phyloP scores from a whole-genome alignment of 2,329 filamentous ascomycete species.

The Trichophyton rubrum region DNA sequence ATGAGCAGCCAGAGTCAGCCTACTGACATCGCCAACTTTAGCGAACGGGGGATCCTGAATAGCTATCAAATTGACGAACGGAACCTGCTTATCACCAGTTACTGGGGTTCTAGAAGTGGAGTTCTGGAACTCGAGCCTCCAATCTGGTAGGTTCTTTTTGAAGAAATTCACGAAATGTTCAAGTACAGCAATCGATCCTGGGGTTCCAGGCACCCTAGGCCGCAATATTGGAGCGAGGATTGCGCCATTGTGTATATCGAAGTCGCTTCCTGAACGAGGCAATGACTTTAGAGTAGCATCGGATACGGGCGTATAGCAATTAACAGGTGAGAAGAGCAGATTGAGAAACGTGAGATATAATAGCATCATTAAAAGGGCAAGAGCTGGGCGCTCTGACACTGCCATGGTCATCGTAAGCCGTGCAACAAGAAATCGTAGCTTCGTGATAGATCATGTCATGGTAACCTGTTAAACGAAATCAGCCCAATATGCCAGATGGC shows the following conservation, averaged over 20 bases:
- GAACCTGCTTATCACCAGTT: constrained; percentile 56
- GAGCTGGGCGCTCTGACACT: background rate
- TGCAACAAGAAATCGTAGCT: background rate
- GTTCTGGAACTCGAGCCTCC: constrained; percentile 76
- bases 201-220: constrained; percentile 76
- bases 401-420: background rate
- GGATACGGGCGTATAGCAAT: constrained; percentile 52
- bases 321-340: constrained; percentile 17
- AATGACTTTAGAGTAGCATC: constrained; percentile 61
- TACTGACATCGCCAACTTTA: constrained; percentile 57
- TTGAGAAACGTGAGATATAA: constrained; percentile 12
- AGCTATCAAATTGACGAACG: constrained; percentile 78
- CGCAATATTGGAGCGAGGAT: constrained; percentile 78
- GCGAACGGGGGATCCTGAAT: constrained; percentile 80
- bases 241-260: constrained; percentile 62
- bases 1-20: constrained; percentile 81
- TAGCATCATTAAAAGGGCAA: constrained; percentile 1
- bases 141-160: constrained; percentile 56
- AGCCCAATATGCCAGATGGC: background rate
- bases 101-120: constrained; percentile 73
- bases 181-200: constrained; percentile 59
- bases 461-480: background rate
- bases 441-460: background rate
- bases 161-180: constrained; percentile 81
- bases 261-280: constrained; percentile 59